Base-by-base conservation (phyloP, 352 stramenopile genomes). In the Pythium scleroteichum region DNA sequence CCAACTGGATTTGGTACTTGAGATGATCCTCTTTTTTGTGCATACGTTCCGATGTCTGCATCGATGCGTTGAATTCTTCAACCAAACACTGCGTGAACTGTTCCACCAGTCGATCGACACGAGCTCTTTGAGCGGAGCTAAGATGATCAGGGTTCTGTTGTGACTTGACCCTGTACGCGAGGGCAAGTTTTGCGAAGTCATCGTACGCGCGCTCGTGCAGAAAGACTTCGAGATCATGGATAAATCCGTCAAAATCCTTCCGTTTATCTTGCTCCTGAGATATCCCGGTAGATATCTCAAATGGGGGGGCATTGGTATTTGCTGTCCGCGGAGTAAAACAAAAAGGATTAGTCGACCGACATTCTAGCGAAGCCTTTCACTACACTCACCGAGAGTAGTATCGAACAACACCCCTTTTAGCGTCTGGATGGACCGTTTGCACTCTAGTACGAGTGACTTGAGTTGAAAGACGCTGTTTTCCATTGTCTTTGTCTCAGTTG, bases 11-110 rank as follows among this genome's bases (percentile, higher is more conserved):
- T 47, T 92, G 64, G 40, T 87, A 88, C 20, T 77, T 70, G 1
- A 94, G 53, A 42, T 94, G 81, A n/a, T 82, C 73, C 40, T 92
- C 85, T 45, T 89, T 90, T 66, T 90, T 92, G 61, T 92, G 82
- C 77, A 89, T 92, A 4, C 76, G 79, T 51, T 90, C 80, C 13
- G 80, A 90, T 2, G 82, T 88, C 50, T 92, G 82, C 61, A 92
- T 79, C 17, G 82, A 87, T 0, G 75, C 62, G 53, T 90, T 89
- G 56, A 92, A 92, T 32, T 92, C 82, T 9, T 92, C 82, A 1
- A 89, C 77, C 0, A 92, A 41, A 17, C 80, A 71, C 13, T 72
- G 50, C 5, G 86, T 72, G 13, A 94, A 88, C n/a, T 79, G 56
- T 17, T 75, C 62, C 9, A 80, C 68, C 1, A 90, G 62, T 10